Evolutionary conservation across 2,329 filamentous ascomycete species (phyloP).

Genomic region (Ilyonectria destructans): DNA sequence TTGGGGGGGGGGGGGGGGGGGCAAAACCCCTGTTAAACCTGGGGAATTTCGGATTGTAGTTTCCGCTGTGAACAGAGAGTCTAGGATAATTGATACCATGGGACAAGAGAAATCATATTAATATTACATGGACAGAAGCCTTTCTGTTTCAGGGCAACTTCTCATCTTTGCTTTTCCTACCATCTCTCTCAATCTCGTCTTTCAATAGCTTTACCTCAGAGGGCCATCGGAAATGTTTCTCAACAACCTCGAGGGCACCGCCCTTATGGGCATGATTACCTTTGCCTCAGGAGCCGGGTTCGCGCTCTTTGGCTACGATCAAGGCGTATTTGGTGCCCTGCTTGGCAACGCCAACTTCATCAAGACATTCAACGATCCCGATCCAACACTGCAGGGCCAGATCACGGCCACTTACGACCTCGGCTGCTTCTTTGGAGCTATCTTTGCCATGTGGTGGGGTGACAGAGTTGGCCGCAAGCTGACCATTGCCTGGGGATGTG

Average conservation of each 20-base stretch:
- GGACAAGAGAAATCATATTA: too few species aligned
- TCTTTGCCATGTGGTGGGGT: conserved; percentile 23
- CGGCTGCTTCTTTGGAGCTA: conserved; percentile 30
- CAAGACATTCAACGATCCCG: conserved; percentile 14
- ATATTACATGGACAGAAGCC: too few species aligned
- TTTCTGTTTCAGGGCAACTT: too few species aligned
- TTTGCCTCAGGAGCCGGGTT: conserved; percentile 16
- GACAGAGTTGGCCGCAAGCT: conserved; percentile 20
- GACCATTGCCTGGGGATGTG: conserved; percentile 20
- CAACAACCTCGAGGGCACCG: conserved; percentile 5
- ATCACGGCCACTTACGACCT: conserved; percentile 32
- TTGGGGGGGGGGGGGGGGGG: too few species aligned
- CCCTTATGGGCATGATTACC: conserved; percentile 7
- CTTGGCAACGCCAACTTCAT: conserved; percentile 14
- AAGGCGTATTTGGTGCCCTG: conserved; percentile 21
- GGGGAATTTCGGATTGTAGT: too few species aligned
- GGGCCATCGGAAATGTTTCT: conserved; percentile 2
- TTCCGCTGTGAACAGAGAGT: too few species aligned
- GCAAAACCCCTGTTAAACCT: too few species aligned
- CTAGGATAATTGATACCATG: too few species aligned
- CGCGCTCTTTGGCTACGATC: conserved; percentile 18
- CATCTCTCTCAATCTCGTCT: too few species aligned
- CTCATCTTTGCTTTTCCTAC: too few species aligned
- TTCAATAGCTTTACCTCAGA: too few species aligned
- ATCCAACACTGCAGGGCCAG: not conserved